phyloP scores from a whole-genome alignment of 2,329 filamentous ascomycete species.

The Talaromyces sp. region DNA sequence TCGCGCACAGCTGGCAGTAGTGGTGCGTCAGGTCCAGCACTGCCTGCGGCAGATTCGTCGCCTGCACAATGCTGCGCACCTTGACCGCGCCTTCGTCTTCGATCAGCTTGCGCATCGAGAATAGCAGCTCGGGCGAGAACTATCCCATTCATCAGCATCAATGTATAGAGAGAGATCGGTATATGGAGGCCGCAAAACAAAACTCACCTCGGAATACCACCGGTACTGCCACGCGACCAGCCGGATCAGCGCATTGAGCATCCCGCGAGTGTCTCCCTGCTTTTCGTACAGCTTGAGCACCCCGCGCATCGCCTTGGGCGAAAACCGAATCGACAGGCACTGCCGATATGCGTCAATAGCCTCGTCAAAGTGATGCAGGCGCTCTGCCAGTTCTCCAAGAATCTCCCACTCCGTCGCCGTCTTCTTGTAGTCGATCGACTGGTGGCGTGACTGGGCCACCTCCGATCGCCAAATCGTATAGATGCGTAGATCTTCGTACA shows the following conservation, averaged over 20 bases:
- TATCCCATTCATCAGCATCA: conserved; percentile 26
- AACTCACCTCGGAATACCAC: conserved; percentile 86
- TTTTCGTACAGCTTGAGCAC: conserved; percentile 75
- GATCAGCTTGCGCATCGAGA: conserved; percentile 83
- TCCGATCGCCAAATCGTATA: conserved; percentile 99
- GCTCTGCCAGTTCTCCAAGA: conserved; percentile 83
- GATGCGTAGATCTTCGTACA: conserved; percentile 95
- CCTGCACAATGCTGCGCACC: conserved; percentile 93
- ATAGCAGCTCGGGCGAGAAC: conserved; percentile 89
- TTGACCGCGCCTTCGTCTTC: conserved; percentile 98
- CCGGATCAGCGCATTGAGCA: conserved; percentile 78
- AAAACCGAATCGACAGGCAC: conserved; percentile 83
- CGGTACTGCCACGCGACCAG: conserved; percentile 97
- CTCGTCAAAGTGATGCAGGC: conserved; percentile 86
- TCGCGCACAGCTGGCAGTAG: conserved; percentile 89
- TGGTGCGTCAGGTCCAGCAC: conserved; percentile 94
- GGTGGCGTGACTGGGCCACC: conserved; percentile 89
- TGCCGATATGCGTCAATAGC: conserved; percentile 88
- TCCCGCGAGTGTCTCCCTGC: conserved; percentile 72
- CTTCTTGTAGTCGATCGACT: conserved; percentile 94
- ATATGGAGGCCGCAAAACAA: neutral
- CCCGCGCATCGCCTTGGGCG: conserved; percentile 83
- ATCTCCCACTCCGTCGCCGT: conserved; percentile 98
- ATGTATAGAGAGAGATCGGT: neutral
- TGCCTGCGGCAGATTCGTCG: conserved; percentile 85